Base-by-base conservation (phyloP, 352 stramenopile genomes). In the Phytophthora parvispora region DNA sequence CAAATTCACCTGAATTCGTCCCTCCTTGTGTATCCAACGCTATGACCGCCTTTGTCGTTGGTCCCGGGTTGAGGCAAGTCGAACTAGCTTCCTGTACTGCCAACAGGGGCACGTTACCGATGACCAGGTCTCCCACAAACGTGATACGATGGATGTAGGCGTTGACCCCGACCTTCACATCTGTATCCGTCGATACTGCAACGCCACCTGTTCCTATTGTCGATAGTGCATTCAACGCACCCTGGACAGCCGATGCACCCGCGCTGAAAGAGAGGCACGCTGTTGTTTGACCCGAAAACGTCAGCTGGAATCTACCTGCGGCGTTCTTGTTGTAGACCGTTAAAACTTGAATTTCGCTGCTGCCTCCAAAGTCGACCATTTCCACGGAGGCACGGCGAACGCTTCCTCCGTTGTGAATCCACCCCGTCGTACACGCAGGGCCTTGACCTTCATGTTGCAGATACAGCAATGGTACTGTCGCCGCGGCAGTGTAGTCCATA, bases 101-200 rank as follows among this genome's bases (percentile, higher is more conserved):
- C 12, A 93, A 47, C 8, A 69, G 48, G 1, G 74, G 73, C 1
- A 95, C 20, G 40, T 91, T 79, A 2, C 89, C 89, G 0, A 72
- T 86, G 1, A 92, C 83, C 15, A 66, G 32, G 3, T 93, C 69
- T 0, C 84, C 84, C 1, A 90, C 60, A 69, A 96, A 96, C 18
- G 89, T 93, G 58, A 95, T 78, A 8, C 70, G 67, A 62, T 87
- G 90, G 13, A 93, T 72, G 40, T 67, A 89, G 6, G 87, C 87
- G 29, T 90, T 84, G 12, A 83, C 81, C 18, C 3, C 18, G 87
- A 55, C 5, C 10, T 49, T 49, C 10, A 80, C 55, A 15, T 93
- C 51, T 2, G 67, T 43, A 49, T 94, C 81, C 0, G 61, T 54
- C 0, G 80, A 84, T 1, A 96, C 89, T 1, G 85, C 29, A 8